Base-by-base conservation (phyloP, 164 flowering plant species). In the Saururus chinensis region DNA sequence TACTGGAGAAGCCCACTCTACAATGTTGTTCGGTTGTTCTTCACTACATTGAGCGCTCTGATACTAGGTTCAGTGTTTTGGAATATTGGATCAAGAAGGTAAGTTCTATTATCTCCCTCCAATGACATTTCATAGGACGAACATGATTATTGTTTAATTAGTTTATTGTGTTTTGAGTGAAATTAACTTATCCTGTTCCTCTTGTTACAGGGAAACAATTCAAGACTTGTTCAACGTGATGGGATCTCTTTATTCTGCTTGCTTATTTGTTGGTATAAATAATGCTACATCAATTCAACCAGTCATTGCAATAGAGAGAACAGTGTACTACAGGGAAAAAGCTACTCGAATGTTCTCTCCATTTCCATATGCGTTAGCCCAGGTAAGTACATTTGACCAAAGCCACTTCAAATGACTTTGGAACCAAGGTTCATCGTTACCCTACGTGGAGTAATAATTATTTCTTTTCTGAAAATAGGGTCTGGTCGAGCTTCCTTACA, bases 1-100 rank as follows among this genome's bases (percentile, higher is more conserved):
- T 92, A 92, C 57, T 92, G 96, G 96, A 89, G 98, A 80, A 86
- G 85, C 68, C 98, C 98, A 3, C 55, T 57, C 0, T 92, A 92
- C 71, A 92, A 89, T 77, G 82, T 71, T 53, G 86, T 86, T 68
- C 80, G 92, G 62, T 24, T 88, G 60, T 68, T 74, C 65, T 88
- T 84, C 59, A 86, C 93, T 5, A 68, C 74, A n/a, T 0, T 79
- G 25, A 67, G 82, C 55, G 91, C 88, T 21, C 14, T 89, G 51
- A 79, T 89, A 56, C 41, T 92, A 57, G 96, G 98, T 60, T 66
- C 90, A 0, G 76, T 88, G 59, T 92, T 86, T 68, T 89, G 96
- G 98, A 67, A 80, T 48, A 48, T 85, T 71, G 98, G 98, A 37
- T 75, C 84, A 7, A 79, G 69, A 73, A 89, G 95, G 98, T 89